Percentiles rank a stretch among this genome's conserved stretches.
Conservation (phyloP, 345 rosid genomes). For the Carallia brachiata region DNA sequence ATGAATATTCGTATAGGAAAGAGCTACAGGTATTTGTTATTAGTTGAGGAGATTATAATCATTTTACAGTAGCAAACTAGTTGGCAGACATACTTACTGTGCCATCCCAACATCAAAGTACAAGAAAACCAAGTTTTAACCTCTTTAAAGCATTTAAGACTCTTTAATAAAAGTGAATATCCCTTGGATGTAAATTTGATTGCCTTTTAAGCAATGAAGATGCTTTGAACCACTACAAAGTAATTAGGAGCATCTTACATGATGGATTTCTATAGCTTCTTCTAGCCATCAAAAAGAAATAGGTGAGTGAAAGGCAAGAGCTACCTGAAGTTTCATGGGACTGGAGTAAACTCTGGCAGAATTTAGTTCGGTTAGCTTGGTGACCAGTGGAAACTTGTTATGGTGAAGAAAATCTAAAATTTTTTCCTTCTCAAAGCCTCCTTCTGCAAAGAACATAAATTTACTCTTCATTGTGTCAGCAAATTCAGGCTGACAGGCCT, state of each 20-base stretch:
- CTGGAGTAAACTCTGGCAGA: constrained; percentile 70
- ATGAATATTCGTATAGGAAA: no score
- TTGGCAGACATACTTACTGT: no score
- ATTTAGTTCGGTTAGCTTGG: constrained; percentile 67
- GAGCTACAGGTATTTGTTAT: no score
- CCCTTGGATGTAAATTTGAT: background rate
- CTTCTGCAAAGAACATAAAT: constrained; percentile 51
- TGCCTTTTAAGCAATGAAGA: background rate
- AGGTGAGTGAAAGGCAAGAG: constrained; percentile 8
- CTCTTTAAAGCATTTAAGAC: background rate
- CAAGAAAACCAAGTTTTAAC: background rate
- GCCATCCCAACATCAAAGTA: no score
- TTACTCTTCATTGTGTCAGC: constrained; percentile 8
- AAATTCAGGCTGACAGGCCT: constrained; percentile 1
- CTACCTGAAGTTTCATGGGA: constrained; percentile 78
- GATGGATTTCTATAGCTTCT: background rate
- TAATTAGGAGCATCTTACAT: background rate
- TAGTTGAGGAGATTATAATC: no score
- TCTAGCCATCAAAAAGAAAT: background rate
- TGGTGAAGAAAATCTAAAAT: constrained; percentile 60
- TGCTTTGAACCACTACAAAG: background rate
- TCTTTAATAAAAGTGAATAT: background rate
- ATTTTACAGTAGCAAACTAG: no score
- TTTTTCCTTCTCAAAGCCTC: constrained; percentile 46
- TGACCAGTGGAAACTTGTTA: constrained; percentile 80